Evolutionary conservation across 2,329 filamentous ascomycete species (phyloP).

Genomic region (Botrytis aclada): DNA sequence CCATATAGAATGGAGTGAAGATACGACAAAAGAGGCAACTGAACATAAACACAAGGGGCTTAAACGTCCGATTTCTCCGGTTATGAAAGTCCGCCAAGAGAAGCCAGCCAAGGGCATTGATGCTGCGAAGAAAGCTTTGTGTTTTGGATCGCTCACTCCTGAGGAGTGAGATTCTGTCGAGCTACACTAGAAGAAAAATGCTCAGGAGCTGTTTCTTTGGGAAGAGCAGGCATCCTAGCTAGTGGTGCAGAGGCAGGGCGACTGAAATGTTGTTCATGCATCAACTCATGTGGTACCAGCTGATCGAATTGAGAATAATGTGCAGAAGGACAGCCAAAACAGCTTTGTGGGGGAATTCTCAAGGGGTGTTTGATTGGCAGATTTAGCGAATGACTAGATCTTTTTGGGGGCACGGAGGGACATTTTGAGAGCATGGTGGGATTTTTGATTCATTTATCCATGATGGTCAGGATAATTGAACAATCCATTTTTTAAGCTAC

Average conservation of each 20-base stretch:
- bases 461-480: too few species aligned
- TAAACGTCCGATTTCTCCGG: not conserved
- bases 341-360: not conserved
- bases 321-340: fast-evolving
- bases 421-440: too few species aligned
- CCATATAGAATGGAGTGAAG: not conserved
- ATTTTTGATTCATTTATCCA: not conserved
- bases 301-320: not conserved
- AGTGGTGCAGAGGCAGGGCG: fast-evolving
- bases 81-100: fast-evolving
- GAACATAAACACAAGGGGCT: fast-evolving
- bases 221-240: too few species aligned
- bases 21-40: fast-evolving
- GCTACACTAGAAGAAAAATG: fast-evolving
- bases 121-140: not conserved
- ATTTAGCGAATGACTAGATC: not conserved
- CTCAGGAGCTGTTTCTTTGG: too few species aligned
- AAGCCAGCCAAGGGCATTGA: not conserved
- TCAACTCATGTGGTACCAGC: not conserved
- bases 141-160: not conserved
- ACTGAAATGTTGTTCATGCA: not conserved
- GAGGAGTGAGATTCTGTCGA: not conserved
- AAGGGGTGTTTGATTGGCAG: not conserved
- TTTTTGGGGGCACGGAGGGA: not conserved
- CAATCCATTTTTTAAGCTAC: not conserved